A percentile compares a stretch with the other conserved stretches of the same genome.
Evolutionary conservation across 305 asterid genomes (phyloP).

Genomic region (Salvia sclarea): DNA sequence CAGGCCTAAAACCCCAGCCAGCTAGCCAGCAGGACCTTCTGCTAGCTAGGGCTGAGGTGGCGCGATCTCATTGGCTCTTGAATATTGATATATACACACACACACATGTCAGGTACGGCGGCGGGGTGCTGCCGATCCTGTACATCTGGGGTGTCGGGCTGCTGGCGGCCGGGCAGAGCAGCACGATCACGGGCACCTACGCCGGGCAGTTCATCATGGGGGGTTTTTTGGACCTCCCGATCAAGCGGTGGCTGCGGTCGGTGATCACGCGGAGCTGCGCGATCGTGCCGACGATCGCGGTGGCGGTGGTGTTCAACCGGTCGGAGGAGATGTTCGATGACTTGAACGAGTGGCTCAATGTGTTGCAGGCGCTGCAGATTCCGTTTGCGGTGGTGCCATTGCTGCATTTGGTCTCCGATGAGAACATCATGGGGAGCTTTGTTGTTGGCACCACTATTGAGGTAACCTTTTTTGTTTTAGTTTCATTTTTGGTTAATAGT

Average conservation of each 20-base stretch:
- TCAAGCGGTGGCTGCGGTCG: slow-evolving; percentile 68
- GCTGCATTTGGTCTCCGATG: slow-evolving; percentile 58
- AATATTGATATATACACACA: too few species aligned
- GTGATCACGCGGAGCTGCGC: slow-evolving; percentile 74
- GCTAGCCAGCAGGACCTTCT: too few species aligned
- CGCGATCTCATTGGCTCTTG: too few species aligned
- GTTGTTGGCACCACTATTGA: slow-evolving; percentile 54
- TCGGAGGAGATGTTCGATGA: slow-evolving; percentile 61
- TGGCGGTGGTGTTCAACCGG: slow-evolving; percentile 57
- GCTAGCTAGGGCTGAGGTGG: too few species aligned
- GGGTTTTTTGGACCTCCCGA: slow-evolving; percentile 65
- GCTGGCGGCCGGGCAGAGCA: slow-evolving; percentile 81
- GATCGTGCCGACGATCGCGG: slow-evolving; percentile 57
- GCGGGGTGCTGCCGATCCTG: slow-evolving; percentile 60
- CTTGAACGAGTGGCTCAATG: slow-evolving; percentile 65
- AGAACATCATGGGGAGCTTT: slow-evolving; percentile 62
- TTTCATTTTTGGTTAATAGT: too few species aligned
- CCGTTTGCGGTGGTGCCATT: slow-evolving; percentile 72
- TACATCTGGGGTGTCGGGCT: slow-evolving; percentile 81
- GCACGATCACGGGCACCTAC: slow-evolving; percentile 80
- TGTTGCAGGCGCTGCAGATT: slow-evolving; percentile 67
- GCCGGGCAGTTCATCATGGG: slow-evolving; percentile 88
- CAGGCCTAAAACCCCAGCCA: too few species aligned
- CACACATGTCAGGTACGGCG: too few species aligned
- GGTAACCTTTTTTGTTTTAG: too few species aligned